phyloP scores from a whole-genome alignment of 129 eudicot species.

The Pittosporum tobira region DNA sequence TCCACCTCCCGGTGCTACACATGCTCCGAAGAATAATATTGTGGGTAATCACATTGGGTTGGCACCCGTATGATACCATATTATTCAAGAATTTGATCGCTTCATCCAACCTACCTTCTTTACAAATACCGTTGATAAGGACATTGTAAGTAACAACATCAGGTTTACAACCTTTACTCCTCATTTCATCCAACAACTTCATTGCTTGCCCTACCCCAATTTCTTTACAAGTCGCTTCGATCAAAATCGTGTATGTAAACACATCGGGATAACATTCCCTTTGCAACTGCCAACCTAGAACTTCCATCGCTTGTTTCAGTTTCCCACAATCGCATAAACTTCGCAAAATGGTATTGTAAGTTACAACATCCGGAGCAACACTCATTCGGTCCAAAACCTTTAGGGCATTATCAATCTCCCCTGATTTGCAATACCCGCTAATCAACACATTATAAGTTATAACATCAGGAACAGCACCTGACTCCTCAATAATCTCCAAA shows the following conservation, averaged over 20 bases:
- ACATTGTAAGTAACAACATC: constrained; percentile 85
- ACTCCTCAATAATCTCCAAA: constrained; percentile 71
- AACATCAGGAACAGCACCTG: constrained; percentile 85
- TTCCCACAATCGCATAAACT: constrained; percentile 66
- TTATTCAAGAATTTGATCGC: constrained; percentile 58
- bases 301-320: constrained; percentile 59
- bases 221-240: constrained; percentile 71
- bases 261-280: constrained; percentile 76
- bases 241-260: constrained; percentile 72
- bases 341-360: constrained; percentile 66
- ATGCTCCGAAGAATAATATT: constrained; percentile 60
- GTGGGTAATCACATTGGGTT: constrained; percentile 65
- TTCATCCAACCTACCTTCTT: constrained; percentile 71
- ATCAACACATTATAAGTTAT: constrained; percentile 75
- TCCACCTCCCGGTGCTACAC: constrained; percentile 85
- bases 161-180: constrained; percentile 65
- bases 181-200: constrained; percentile 87
- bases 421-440: constrained; percentile 65
- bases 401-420: constrained; percentile 59
- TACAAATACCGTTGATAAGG: constrained; percentile 73
- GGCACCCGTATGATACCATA: constrained; percentile 65
- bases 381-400: constrained; percentile 60
- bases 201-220: constrained; percentile 76
- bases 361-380: constrained; percentile 78
- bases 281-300: constrained; percentile 48